phyloP scores from a whole-genome alignment of 2,329 filamentous ascomycete genomes.

The Aureobasidium sp. region DNA sequence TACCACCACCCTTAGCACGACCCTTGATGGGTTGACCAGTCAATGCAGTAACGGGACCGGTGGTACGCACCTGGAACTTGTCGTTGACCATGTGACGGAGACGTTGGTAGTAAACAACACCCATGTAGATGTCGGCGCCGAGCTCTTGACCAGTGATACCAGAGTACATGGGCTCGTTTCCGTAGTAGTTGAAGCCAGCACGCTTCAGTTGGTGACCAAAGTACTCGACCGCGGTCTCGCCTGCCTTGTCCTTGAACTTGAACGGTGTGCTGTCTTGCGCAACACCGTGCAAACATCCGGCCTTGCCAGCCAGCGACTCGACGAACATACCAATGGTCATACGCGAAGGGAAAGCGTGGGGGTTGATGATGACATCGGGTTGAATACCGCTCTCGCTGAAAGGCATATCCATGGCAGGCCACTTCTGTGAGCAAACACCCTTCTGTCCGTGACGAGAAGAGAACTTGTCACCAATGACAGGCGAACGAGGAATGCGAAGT shows the following conservation, averaged over 20 bases:
- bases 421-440: conserved; percentile 93
- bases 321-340: conserved; percentile 99
- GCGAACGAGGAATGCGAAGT: conserved; percentile 79
- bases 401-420: conserved; percentile 88
- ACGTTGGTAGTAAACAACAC: conserved; percentile 96
- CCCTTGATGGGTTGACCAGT: conserved; percentile 98
- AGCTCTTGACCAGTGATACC: conserved; percentile 94
- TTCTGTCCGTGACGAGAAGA: conserved; percentile 98
- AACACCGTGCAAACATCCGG: conserved; percentile 87
- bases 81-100: conserved; percentile 99
- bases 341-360: conserved; percentile 96
- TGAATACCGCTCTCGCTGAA: conserved; percentile 96
- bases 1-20: conserved; percentile 91
- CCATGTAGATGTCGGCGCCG: conserved; percentile 89
- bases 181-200: conserved; percentile 96
- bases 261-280: conserved; percentile 95
- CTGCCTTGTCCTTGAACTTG: conserved; percentile 68
- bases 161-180: conserved; percentile 98
- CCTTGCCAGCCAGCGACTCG: conserved; percentile 91
- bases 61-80: conserved; percentile 97
- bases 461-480: conserved; percentile 97
- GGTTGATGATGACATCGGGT: conserved; percentile 97
- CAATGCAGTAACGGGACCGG: conserved; percentile 79
- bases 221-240: conserved; percentile 85
- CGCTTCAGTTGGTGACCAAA: conserved; percentile 94